Evolutionary conservation across 2,329 filamentous ascomycete genomes (phyloP), one percentile per base, ranked within the genome.

Genomic region (Elsinoe necatrix): DNA sequence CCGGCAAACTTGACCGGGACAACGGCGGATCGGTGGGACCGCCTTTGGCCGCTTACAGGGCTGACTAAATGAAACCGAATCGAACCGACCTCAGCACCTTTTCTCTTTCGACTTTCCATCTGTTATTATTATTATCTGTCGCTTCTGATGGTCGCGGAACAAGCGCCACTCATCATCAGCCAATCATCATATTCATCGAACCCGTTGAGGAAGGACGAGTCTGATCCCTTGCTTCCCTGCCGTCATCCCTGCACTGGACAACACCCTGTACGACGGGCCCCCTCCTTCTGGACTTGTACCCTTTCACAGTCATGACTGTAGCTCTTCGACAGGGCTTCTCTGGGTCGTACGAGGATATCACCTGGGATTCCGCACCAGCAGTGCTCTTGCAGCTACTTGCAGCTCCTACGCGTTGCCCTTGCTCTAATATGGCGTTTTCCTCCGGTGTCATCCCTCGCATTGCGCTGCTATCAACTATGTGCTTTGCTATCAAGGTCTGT

Each of bases 221-320:
- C 2, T 52, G 29, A 3, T 21, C 16, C 48, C 48, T 52, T 52
- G 48, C 48, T 35, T 52, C 6, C 48, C 48, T 35, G 48, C 48
- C 48, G 48, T 31, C 29, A 39, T 45, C 21, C 11, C 21, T 27
- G 41, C 41, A n/a, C 41, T 16, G 14, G 39, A 31, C 18, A 31
- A 39, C 48, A 31, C 48, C 48, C 5, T 52, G 48, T 52, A 39
- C 48, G 20, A 52, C 48, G 21, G 16, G 6, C 2, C 29, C 48
- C 29, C 29, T 45, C 41, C n/a, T 27, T 45, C 5, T 29, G 14
- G 14, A 37, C 9, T 11, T 14, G 34, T 12, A 37, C 9, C 9
- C 4, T 37, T 37, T 37, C 34, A n/a, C n/a, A 14, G 21, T 7
- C 20, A 3, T 16, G 25, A 27, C 21, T 29, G n/a, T 14, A 16